Percentiles rank a stretch among this genome's conserved stretches.
phyloP scores from a whole-genome alignment of 441 rosid genomes.

The Pelargonium citronellum region DNA sequence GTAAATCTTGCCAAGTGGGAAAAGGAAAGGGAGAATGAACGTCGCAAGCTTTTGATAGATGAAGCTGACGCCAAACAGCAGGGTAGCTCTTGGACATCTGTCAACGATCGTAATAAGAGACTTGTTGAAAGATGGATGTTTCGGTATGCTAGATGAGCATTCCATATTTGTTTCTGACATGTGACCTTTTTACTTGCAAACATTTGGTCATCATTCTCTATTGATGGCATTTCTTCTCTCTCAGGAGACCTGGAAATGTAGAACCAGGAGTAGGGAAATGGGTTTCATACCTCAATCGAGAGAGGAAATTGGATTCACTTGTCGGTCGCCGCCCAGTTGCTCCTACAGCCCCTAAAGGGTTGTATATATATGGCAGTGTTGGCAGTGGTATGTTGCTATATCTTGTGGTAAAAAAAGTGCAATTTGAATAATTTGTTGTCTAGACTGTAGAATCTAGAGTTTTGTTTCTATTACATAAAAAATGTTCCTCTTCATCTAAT shows the following conservation, averaged over 20 bases:
- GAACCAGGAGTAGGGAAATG: constrained; percentile 93
- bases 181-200: neutral
- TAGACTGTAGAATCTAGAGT: constrained; percentile 6
- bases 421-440: constrained; percentile 12
- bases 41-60: constrained; percentile 54
- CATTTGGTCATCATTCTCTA: neutral
- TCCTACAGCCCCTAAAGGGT: constrained; percentile 83
- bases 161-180: neutral
- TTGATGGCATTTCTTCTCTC: constrained; percentile 15
- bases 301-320: constrained; percentile 66
- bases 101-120: constrained; percentile 40
- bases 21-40: constrained; percentile 60
- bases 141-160: constrained; percentile 33
- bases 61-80: constrained; percentile 76
- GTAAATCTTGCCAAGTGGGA: constrained; percentile 70
- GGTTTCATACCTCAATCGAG: constrained; percentile 88
- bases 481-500: neutral
- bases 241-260: constrained; percentile 46
- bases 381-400: constrained; percentile 64
- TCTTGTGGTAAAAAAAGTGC: constrained; percentile 5
- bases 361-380: constrained; percentile 81
- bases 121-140: constrained; percentile 55
- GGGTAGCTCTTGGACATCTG: constrained; percentile 50
- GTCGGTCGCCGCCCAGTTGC: constrained; percentile 64
- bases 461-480: constrained; percentile 7